A percentile compares a stretch with the other conserved stretches of the same genome.
phyloP scores from a whole-genome alignment of 345 rosid genomes.

The Cardamine resedifolia region DNA sequence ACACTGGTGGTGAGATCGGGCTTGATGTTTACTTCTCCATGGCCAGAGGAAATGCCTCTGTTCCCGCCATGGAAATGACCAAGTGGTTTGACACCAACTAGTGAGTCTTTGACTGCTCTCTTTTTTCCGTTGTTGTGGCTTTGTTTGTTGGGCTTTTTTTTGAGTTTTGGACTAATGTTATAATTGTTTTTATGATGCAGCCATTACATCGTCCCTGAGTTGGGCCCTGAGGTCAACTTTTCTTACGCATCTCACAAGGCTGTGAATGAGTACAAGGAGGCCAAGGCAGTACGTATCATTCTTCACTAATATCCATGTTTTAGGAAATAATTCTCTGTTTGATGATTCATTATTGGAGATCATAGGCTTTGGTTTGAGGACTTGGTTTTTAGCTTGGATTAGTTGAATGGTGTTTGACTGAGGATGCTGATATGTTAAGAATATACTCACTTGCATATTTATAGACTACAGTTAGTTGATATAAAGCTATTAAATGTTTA shows the following conservation, averaged over 20 bases:
- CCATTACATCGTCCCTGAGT: slow-evolving; percentile 94
- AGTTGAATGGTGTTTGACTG: neutral
- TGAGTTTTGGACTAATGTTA: slow-evolving; percentile 4
- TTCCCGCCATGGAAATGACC: slow-evolving; percentile 99
- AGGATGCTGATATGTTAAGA: neutral
- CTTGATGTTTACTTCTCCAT: slow-evolving; percentile 84
- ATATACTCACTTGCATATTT: neutral
- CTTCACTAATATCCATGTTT: slow-evolving; percentile 10
- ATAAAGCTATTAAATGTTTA: neutral
- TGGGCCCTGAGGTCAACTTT: slow-evolving; percentile 90
- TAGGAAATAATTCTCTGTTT: neutral
- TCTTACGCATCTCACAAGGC: slow-evolving; percentile 99
- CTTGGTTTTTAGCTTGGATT: slow-evolving; percentile 7
- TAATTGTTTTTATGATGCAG: slow-evolving; percentile 43
- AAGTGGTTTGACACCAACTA: slow-evolving; percentile 99
- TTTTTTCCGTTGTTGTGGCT: neutral
- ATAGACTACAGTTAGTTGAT: neutral
- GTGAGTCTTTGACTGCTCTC: slow-evolving; percentile 53
- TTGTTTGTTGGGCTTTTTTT: neutral
- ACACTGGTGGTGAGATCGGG: slow-evolving; percentile 88
- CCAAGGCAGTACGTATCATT: slow-evolving; percentile 72
- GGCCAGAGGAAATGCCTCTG: slow-evolving; percentile 98
- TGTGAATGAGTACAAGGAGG: slow-evolving; percentile 89
- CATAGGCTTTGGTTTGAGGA: neutral
- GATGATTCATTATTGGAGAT: neutral